Evolutionary conservation across 805 yeast genomes (phyloP).

Genomic region (Hanseniaspora guilliermondii): DNA sequence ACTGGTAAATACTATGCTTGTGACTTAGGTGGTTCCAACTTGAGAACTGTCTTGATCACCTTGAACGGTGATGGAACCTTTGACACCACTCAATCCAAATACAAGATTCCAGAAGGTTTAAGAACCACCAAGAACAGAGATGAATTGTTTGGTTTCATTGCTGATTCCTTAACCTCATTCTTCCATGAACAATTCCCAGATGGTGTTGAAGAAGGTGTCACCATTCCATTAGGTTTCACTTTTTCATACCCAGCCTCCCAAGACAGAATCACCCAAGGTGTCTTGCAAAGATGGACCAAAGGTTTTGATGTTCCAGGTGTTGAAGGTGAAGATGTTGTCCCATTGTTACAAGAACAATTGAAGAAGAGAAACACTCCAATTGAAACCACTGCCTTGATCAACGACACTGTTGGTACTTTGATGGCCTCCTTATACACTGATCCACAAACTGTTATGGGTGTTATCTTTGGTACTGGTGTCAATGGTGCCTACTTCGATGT

Average conservation of each 20-base stretch:
- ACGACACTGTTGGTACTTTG: slow-evolving; percentile 94
- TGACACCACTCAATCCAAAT: slow-evolving; percentile 78
- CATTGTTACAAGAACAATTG: slow-evolving; percentile 72
- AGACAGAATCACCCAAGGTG: slow-evolving; percentile 68
- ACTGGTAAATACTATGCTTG: slow-evolving; percentile 82
- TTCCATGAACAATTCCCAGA: slow-evolving; percentile 55
- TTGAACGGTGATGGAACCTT: slow-evolving; percentile 74
- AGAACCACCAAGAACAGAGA: slow-evolving; percentile 63
- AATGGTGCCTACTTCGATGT: slow-evolving; percentile 91
- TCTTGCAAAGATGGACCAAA: slow-evolving; percentile 92
- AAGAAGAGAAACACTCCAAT: slow-evolving; percentile 57
- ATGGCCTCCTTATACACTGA: slow-evolving; percentile 92
- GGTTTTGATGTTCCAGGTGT: slow-evolving; percentile 90
- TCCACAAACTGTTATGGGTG: slow-evolving; percentile 80
- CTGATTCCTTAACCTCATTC: slow-evolving; percentile 62
- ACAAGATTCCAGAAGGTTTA: slow-evolving; percentile 59
- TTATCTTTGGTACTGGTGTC: slow-evolving; percentile 94
- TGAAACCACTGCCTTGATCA: slow-evolving; percentile 79
- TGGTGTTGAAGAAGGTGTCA: slow-evolving; percentile 37
- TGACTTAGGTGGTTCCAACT: slow-evolving; percentile 94
- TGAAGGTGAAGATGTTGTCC: slow-evolving; percentile 89
- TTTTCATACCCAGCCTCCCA: slow-evolving; percentile 87
- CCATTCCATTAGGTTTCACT: slow-evolving; percentile 82
- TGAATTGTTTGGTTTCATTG: slow-evolving; percentile 75
- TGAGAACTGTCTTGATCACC: slow-evolving; percentile 80